A percentile compares a stretch with the other conserved stretches of the same genome.
phyloP scores from a whole-genome alignment of 768 basidiomycete genomes.

The Auriscalpium vulgare region DNA sequence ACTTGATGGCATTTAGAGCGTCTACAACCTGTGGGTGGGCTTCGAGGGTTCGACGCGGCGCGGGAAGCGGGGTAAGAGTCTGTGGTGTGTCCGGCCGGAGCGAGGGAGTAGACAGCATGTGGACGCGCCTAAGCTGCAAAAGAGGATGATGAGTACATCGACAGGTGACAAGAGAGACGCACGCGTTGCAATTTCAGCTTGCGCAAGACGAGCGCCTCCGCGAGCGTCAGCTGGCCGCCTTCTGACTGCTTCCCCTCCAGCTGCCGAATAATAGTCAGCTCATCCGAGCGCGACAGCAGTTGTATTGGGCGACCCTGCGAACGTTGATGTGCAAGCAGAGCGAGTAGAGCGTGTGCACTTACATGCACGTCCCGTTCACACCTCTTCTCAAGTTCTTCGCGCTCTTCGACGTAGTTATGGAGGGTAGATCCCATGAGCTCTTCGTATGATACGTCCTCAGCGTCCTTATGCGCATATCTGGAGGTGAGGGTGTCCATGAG shows the following conservation, averaged over 20 bases:
- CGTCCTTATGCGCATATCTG: slow-evolving; percentile 5
- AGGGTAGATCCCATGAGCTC: background rate
- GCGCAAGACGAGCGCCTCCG: slow-evolving; percentile 13
- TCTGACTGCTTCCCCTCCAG: slow-evolving; percentile 3
- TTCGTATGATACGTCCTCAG: slow-evolving; percentile 8
- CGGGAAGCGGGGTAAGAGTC: slow-evolving; percentile 29
- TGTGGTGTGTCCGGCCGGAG: slow-evolving; percentile 6
- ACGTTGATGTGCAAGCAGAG: background rate
- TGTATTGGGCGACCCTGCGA: slow-evolving; percentile 10
- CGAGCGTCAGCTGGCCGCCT: background rate
- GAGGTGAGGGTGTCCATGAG: slow-evolving; percentile 8
- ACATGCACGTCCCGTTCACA: slow-evolving; percentile 9
- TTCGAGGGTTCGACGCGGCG: slow-evolving; percentile 18
- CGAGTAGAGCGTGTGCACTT: background rate
- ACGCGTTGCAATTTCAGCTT: slow-evolving; percentile 16
- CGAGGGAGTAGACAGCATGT: slow-evolving; percentile 9
- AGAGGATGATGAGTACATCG: background rate
- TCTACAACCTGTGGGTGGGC: slow-evolving; percentile 33
- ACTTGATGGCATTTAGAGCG: slow-evolving; percentile 45
- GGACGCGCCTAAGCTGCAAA: slow-evolving; percentile 16
- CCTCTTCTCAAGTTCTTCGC: slow-evolving; percentile 6
- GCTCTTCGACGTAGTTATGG: background rate
- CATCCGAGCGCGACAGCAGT: slow-evolving; percentile 10
- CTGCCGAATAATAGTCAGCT: background rate
- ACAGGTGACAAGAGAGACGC: background rate